Base-by-base conservation (phyloP, 2,329 filamentous ascomycete genomes). In the Fusarium sp. region DNA sequence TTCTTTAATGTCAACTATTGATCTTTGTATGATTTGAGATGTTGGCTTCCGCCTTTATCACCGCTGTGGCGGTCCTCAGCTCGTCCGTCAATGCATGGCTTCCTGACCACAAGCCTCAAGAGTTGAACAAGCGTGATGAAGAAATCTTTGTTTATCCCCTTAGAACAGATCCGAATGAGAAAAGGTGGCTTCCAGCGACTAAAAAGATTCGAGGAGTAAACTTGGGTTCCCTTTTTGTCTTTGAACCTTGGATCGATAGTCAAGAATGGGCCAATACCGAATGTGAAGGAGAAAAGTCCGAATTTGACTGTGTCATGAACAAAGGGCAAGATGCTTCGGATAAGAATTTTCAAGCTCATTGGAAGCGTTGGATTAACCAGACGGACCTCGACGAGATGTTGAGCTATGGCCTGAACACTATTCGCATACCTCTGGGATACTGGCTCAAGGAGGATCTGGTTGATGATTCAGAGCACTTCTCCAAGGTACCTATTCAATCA, bases 191-290 rank as follows among this genome's bases (percentile, higher is more conserved):
- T 2, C 66, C 74, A 4, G 62, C 53, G 2, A 63, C 48, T 5
- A 56, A 35, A 56, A 87, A 86, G 74, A 84, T 89, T 55, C 84
- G 86, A 13, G 87, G 87, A 35, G 87, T 89, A 60, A 88, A 89
- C 73, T 78, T 88, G 12, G 86, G 87, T 9, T 83, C 84, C 1
- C 80, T 84, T 27, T 88, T 88, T 72, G 75, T 88, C 57, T 78
- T 84, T 37, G 87, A 89, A 77, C 85, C 85, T 11, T 89, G 87
- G 87, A 85, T 88, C 74, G 82, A 82, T 48, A 69, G 71, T 18
- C 73, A 77, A 32, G 81, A 81, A 54, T 89, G 87, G 86, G 76
- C 66, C 20, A 71, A 69, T 20, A 86, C 87, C 74, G 85, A 85
- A 37, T 89, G 87, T 68, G 76, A 76, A 12, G 79, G 73, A 4